Evolutionary conservation across 352 stramenopile species (phyloP).

Genomic region (Phytophthora tubulina): DNA sequence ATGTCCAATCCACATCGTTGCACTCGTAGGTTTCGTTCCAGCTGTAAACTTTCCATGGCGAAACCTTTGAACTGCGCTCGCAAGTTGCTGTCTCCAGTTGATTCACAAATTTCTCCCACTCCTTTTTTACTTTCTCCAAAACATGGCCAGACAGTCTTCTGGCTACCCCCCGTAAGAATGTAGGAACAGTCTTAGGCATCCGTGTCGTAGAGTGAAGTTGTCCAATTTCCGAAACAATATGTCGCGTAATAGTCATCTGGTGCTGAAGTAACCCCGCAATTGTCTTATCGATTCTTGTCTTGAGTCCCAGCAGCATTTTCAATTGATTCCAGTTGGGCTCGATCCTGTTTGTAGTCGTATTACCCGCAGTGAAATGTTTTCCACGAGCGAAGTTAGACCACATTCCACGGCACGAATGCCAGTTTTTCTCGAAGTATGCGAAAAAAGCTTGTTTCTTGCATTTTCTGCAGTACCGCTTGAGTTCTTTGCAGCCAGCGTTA

Average conservation of each 20-base stretch:
- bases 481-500: too few relatives aligned
- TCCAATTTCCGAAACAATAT: slow-evolving; percentile 12
- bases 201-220: too few relatives aligned
- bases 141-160: not conserved
- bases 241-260: slow-evolving; percentile 19
- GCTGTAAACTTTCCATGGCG: not conserved
- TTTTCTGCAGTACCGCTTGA: too few relatives aligned
- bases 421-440: too few relatives aligned
- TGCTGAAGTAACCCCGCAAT: slow-evolving; percentile 11
- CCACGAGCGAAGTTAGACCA: too few relatives aligned
- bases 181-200: not conserved
- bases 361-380: too few relatives aligned
- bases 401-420: too few relatives aligned
- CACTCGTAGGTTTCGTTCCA: too few relatives aligned
- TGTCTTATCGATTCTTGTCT: not conserved
- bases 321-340: too few relatives aligned
- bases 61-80: slow-evolving; percentile 27
- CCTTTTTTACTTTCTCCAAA: slow-evolving; percentile 16
- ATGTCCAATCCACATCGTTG: slow-evolving; percentile 1
- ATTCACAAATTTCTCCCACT: slow-evolving; percentile 36
- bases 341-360: too few relatives aligned
- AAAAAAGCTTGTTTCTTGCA: too few relatives aligned
- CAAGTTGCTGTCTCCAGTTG: slow-evolving; percentile 31
- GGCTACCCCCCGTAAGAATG: slow-evolving; percentile 6
- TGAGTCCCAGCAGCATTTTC: too few relatives aligned